These are phyloP conservation scores for Buxus sempervirens DNA, from an alignment of 164 flowering plant species.

Conservation along the genomic window DNA sequence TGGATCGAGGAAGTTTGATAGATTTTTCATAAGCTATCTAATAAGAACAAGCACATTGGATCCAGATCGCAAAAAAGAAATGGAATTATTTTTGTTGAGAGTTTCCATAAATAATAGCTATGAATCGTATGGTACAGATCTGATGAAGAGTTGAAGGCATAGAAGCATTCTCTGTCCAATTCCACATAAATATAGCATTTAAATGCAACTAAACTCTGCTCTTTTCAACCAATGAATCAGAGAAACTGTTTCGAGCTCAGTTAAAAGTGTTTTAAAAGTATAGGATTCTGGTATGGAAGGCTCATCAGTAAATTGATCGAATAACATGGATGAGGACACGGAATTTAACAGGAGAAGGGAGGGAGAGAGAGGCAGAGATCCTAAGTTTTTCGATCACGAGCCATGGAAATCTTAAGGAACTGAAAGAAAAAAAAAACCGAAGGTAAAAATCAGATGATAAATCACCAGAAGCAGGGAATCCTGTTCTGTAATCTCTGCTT, in stretches of 20 bases:
- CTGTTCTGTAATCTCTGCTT: constrained; percentile 88
- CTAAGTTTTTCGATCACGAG: background rate
- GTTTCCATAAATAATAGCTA: background rate
- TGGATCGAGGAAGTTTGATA: too few relatives aligned
- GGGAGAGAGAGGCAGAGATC: too few relatives aligned
- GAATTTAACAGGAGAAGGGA: background rate
- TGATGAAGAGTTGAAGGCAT: background rate
- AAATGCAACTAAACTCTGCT: background rate
- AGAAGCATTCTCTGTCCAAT: background rate
- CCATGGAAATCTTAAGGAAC: background rate
- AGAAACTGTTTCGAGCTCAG: background rate
- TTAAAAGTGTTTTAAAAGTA: background rate
- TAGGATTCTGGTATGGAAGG: background rate
- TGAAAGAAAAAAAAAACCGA: background rate
- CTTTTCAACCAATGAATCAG: background rate
- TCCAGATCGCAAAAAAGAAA: too few relatives aligned
- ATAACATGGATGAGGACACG: background rate
- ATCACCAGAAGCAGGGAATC: constrained; percentile 84
- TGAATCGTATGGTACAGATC: background rate
- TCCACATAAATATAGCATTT: background rate
- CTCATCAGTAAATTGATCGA: background rate
- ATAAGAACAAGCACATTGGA: too few relatives aligned
- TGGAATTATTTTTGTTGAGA: too few relatives aligned
- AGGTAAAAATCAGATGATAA: background rate
- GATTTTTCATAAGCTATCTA: too few relatives aligned